phyloP scores from a whole-genome alignment of 345 rosid genomes.

The Erysimum cheiranthoides region DNA sequence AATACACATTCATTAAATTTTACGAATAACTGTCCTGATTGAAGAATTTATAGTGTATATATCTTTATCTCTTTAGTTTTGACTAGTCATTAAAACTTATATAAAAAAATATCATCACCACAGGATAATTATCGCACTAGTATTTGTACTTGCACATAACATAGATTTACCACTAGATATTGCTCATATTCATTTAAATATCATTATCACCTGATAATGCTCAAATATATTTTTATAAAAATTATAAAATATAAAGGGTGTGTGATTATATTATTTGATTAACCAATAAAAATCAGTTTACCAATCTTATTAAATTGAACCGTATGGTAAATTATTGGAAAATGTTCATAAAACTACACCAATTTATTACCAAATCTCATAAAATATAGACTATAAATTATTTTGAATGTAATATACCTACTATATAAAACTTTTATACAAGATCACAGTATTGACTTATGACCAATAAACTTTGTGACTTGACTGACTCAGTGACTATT shows the following conservation, averaged over 20 bases:
- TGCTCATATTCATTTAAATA: background rate
- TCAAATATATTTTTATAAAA: background rate
- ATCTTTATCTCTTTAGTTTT: constrained; percentile 6
- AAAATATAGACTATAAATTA: background rate
- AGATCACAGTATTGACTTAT: too few species aligned
- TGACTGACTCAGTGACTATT: background rate
- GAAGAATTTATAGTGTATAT: background rate
- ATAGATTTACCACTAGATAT: background rate
- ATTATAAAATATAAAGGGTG: background rate
- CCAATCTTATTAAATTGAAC: background rate
- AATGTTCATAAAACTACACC: background rate
- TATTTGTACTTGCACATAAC: background rate
- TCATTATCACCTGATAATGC: background rate
- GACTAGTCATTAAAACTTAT: background rate
- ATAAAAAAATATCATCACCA: background rate
- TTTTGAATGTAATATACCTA: too few species aligned
- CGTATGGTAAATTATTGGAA: background rate
- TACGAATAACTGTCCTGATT: background rate
- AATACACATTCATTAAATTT: background rate
- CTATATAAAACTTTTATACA: too few species aligned
- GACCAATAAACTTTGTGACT: background rate
- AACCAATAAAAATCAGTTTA: background rate
- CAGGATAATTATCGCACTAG: background rate
- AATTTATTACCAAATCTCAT: background rate
- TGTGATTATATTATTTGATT: background rate